Percentiles rank a stretch among this genome's conserved stretches.
phyloP scores from a whole-genome alignment of 1,284 basidiomycete genomes.

The Melampsora larici-populina region DNA sequence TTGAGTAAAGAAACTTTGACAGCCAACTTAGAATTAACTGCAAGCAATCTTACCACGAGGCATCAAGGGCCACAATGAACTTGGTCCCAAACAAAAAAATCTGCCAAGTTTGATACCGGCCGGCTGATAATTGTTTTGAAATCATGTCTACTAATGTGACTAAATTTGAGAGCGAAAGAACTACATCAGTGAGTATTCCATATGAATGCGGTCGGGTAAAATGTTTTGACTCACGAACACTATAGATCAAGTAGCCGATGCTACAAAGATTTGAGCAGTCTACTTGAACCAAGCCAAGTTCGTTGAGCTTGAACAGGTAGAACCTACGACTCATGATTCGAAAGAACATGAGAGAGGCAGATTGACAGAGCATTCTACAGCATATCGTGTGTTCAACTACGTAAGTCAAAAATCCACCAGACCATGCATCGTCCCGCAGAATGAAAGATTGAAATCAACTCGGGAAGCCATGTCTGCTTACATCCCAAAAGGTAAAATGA shows the following conservation, averaged over 20 bases:
- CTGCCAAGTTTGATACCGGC: background rate
- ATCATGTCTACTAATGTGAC: background rate
- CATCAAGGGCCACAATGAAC: slow-evolving; percentile 1
- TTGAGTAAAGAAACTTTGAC: background rate
- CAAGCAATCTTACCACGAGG: background rate
- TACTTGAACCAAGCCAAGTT: background rate
- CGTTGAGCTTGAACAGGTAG: background rate
- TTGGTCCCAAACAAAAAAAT: slow-evolving; percentile 4
- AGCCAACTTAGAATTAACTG: background rate
- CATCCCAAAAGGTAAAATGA: background rate
- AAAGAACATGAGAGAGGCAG: background rate
- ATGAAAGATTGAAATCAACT: background rate
- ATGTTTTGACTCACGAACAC: background rate
- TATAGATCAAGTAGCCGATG: background rate
- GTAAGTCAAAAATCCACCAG: background rate
- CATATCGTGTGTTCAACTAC: background rate
- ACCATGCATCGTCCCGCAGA: background rate
- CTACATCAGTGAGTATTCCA: background rate
- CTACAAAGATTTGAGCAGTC: background rate
- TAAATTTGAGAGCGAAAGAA: background rate
- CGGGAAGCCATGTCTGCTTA: background rate
- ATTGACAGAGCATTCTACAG: background rate
- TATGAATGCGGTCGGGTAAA: background rate
- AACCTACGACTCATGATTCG: background rate
- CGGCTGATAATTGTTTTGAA: background rate